phyloP scores from a whole-genome alignment of 768 basidiomycete genomes.

The Amyloporia xantha region DNA sequence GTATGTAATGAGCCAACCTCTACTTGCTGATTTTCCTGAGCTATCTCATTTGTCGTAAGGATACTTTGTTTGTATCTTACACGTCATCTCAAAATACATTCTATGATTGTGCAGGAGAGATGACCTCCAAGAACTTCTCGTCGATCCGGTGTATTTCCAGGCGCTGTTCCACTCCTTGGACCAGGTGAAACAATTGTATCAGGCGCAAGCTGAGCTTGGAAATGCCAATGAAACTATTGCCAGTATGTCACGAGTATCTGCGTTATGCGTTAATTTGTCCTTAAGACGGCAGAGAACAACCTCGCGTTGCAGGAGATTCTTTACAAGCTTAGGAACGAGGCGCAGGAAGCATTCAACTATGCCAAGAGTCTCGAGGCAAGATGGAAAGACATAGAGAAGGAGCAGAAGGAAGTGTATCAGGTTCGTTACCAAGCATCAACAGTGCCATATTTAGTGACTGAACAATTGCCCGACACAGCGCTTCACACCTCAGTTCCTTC shows the following conservation, averaged over 20 bases:
- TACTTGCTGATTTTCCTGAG: slow-evolving; percentile 61
- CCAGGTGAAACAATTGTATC: slow-evolving; percentile 66
- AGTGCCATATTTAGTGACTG: no score
- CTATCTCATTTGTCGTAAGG: slow-evolving; percentile 65
- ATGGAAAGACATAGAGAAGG: slow-evolving; percentile 84
- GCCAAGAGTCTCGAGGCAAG: slow-evolving; percentile 74
- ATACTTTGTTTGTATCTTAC: neutral
- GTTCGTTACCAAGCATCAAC: no score
- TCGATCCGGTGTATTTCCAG: slow-evolving; percentile 80
- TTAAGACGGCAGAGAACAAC: slow-evolving; percentile 52
- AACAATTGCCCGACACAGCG: slow-evolving; percentile 40
- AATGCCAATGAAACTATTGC: slow-evolving; percentile 84
- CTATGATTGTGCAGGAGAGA: slow-evolving; percentile 56
- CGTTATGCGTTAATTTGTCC: neutral
- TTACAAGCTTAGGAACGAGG: slow-evolving; percentile 71
- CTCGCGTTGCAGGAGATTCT: slow-evolving; percentile 69
- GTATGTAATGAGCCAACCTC: slow-evolving; percentile 16
- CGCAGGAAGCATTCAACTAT: slow-evolving; percentile 82
- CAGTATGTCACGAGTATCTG: slow-evolving; percentile 41
- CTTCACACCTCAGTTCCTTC: slow-evolving; percentile 80
- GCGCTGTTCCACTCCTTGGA: slow-evolving; percentile 78
- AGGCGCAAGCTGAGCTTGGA: slow-evolving; percentile 71
- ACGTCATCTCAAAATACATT: neutral
- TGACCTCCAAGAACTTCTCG: slow-evolving; percentile 84
- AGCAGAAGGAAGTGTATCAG: slow-evolving; percentile 86